These are phyloP conservation scores for Malassezia brasiliensis DNA, from an alignment of 1,284 basidiomycete genomes.

Conservation along the genomic window DNA sequence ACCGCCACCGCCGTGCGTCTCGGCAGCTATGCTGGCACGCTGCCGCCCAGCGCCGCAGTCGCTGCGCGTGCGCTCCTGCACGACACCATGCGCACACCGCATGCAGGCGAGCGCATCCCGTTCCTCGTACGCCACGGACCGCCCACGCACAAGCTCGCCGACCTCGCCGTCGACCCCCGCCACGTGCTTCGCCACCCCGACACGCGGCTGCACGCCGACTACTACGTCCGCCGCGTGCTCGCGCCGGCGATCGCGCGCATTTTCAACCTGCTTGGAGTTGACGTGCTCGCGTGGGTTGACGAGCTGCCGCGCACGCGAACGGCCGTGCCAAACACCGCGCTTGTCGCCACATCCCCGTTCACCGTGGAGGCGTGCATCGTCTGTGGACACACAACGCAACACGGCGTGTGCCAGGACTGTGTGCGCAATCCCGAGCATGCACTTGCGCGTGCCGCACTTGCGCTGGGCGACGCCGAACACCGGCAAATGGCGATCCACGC, in stretches of 20 bases:
- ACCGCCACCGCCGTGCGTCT: constrained; percentile 87
- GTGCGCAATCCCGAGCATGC: constrained; percentile 12
- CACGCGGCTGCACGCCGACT: constrained; percentile 66
- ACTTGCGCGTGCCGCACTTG: constrained; percentile 13
- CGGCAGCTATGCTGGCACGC: constrained; percentile 64
- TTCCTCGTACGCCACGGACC: constrained; percentile 72
- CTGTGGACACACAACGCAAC: constrained; percentile 56
- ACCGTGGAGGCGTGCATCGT: constrained; percentile 61
- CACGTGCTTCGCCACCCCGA: constrained; percentile 65
- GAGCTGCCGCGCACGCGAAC: constrained; percentile 57
- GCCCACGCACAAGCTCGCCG: constrained; percentile 63
- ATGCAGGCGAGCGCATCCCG: constrained; percentile 85
- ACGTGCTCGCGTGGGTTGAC: constrained; percentile 77
- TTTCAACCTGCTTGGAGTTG: constrained; percentile 82
- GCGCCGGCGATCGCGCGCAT: constrained; percentile 82
- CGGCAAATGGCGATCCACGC: constrained; percentile 20
- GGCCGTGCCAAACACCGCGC: constrained; percentile 56
- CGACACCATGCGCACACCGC: constrained; percentile 69
- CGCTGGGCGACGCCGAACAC: constrained; percentile 18
- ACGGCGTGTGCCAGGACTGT: constrained; percentile 11
- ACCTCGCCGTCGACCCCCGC: constrained; percentile 69
- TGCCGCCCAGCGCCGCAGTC: constrained; percentile 80
- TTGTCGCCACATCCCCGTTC: constrained; percentile 54
- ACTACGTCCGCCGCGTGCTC: constrained; percentile 79
- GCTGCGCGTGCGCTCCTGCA: constrained; percentile 65